Evolutionary conservation across 1,284 basidiomycete genomes (phyloP), one percentile per base, ranked within the genome.

Genomic region (Cystobasidiaceae sp.): DNA sequence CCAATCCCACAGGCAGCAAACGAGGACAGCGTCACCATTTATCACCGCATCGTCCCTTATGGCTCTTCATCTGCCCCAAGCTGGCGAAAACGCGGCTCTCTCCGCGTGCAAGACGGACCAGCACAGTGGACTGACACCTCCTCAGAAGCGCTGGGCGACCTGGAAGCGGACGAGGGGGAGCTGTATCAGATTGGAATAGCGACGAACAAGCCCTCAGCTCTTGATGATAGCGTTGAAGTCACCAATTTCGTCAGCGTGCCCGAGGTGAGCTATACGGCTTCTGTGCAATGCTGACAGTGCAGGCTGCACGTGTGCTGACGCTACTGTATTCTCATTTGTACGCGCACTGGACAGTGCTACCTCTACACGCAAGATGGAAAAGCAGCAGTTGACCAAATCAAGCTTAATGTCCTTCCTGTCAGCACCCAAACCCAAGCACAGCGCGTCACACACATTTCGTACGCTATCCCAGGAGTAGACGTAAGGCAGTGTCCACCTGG

Each of bases 171-270:
- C 13, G 51, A 64, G 4, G 61, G 61, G 34, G 61, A 64, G 32
- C 28, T 64, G 15, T 64, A 64, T 34, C 61, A 64, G 52, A 46
- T 64, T 41, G 61, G 61, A 34, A 48, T 51, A 28, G 46, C n/a
- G n/a, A n/a, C 27, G 19, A 43, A 28, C 51, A 44, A 32, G 37
- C 21, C n/a, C n/a, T 23, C 46, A 13, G 33, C 39, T 34, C 44
- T 49, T 19, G 51, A 64, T 32, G 39, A 19, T 17, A 51, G 25
- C 13, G 9, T 43, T 19, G 2, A 23, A 2, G 34, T 62, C 11
- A 44, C 33, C 6, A 56, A 32, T 43, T 64, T 64, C 33, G 52
- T 64, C 30, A 64, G 61, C 61, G 52, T 64, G 9, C 51, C 51
- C 23, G 51, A 55, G 43, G 61, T 64, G 21, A 30, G 49, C 17